A percentile compares a stretch with the other conserved stretches of the same genome.
These are phyloP conservation scores for Takashimella koratensis DNA, from an alignment of 1,284 basidiomycete genomes.

Conservation along the genomic window DNA sequence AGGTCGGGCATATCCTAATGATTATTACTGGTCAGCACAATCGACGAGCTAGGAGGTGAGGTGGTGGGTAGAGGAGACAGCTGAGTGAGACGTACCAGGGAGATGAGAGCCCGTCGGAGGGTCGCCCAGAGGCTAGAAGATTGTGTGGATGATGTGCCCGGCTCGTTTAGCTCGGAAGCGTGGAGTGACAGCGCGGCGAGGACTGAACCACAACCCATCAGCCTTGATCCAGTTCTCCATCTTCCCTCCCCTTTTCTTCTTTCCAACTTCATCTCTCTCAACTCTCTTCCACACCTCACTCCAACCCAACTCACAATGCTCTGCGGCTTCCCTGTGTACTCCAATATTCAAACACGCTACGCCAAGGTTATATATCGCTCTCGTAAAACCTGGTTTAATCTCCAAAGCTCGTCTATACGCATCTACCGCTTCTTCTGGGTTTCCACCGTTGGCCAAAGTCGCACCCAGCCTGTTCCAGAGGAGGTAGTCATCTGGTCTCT, in stretches of 20 bases:
- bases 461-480: constrained; percentile 97
- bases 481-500: constrained; percentile 81
- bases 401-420: constrained; percentile 93
- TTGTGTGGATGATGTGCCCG: constrained; percentile 28
- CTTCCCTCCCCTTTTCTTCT: background rate
- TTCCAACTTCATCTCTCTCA: no score
- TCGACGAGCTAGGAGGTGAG: no score
- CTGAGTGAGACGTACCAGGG: constrained; percentile 71
- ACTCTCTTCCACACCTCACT: no score
- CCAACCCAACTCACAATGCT: constrained; percentile 67
- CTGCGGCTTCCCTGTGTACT: constrained; percentile 90
- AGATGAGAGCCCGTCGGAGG: constrained; percentile 73
- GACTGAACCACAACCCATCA: constrained; percentile 48
- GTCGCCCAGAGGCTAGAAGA: constrained; percentile 82
- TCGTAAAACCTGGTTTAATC: constrained; percentile 90
- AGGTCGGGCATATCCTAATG: constrained; percentile 56
- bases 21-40: no score
- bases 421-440: constrained; percentile 91
- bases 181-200: constrained; percentile 82
- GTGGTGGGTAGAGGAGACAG: no score
- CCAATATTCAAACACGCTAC: constrained; percentile 96
- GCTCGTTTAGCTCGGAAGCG: constrained; percentile 49
- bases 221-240: background rate
- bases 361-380: constrained; percentile 96
- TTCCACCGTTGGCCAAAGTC: constrained; percentile 88